A percentile compares a stretch with the other conserved stretches of the same genome.
Evolutionary conservation across 345 rosid species (phyloP).

Genomic region (Syzygium aromaticum): DNA sequence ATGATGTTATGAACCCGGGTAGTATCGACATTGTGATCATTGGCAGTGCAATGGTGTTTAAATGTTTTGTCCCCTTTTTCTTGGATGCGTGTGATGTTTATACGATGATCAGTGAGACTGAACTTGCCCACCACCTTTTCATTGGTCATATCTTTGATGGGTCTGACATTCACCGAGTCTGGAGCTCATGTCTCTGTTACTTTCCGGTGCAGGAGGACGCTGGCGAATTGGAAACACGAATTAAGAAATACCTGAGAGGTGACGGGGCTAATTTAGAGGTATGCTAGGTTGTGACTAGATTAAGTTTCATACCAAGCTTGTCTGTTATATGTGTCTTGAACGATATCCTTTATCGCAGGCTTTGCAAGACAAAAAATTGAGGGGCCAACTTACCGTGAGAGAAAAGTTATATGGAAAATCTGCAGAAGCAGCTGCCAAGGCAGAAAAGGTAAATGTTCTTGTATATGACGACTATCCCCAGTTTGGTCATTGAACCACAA

Average conservation of each 20-base stretch:
- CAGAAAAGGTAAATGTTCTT: constrained; percentile 53
- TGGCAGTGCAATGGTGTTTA: background rate
- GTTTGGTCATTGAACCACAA: background rate
- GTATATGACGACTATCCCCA: background rate
- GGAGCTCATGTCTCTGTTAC: background rate
- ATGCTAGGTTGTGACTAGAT: background rate
- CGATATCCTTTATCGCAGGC: constrained; percentile 13
- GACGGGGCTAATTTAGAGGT: constrained; percentile 68
- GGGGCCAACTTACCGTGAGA: constrained; percentile 57
- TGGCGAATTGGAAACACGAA: constrained; percentile 41
- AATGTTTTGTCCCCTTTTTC: background rate
- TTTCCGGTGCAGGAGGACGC: constrained; percentile 31
- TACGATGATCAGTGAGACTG: background rate
- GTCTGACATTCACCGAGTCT: background rate
- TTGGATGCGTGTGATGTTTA: background rate
- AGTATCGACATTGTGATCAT: background rate
- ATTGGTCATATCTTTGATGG: background rate
- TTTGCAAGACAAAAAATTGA: constrained; percentile 61
- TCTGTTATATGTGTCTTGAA: background rate
- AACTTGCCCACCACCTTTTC: background rate
- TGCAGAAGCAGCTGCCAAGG: constrained; percentile 74
- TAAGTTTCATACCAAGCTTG: background rate
- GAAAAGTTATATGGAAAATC: constrained; percentile 60
- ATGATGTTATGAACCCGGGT: background rate
- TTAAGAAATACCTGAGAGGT: constrained; percentile 70